These are phyloP conservation scores for Scenedesmus sp. DNA, from an alignment of 163 green algal species.

Conservation along the genomic window DNA sequence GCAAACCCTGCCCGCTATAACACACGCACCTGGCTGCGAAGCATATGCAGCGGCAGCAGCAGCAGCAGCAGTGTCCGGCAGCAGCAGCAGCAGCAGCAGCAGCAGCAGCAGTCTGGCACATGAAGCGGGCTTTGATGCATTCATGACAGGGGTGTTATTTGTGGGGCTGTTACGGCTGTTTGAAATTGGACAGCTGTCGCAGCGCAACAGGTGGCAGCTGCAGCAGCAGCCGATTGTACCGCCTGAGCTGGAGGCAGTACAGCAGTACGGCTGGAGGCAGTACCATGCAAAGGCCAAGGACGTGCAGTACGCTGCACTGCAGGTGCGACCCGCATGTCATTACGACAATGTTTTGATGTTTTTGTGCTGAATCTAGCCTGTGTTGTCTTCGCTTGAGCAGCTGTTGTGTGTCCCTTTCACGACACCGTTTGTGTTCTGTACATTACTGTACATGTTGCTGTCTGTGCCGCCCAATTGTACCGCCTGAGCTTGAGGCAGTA, in stretches of 20 bases:
- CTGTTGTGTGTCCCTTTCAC: too few relatives aligned
- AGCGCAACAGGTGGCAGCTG: conserved; percentile 32
- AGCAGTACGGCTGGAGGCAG: conserved; percentile 26
- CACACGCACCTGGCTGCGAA: conserved; percentile 25
- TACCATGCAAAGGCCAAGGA: conserved; percentile 1
- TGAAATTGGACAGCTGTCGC: neutral
- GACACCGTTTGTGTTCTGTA: too few relatives aligned
- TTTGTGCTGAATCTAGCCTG: too few relatives aligned
- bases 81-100: conserved; percentile 26
- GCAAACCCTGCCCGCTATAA: conserved; percentile 15
- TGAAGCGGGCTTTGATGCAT: conserved; percentile 87
- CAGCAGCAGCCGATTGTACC: conserved; percentile 3
- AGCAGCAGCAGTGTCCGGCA: conserved; percentile 29
- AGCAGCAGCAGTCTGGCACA: conserved; percentile 63
- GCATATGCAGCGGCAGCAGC: conserved; percentile 17
- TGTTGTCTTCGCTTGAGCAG: too few relatives aligned
- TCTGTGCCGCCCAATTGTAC: neutral
- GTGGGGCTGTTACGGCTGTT: conserved; percentile 62
- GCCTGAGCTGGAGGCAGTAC: neutral
- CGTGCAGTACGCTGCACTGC: neutral
- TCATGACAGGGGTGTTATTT: conserved; percentile 82
- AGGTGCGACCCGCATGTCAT: neutral
- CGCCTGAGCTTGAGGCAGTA: neutral
- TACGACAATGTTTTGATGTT: neutral
- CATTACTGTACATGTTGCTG: too few relatives aligned